phyloP scores from a whole-genome alignment of 2,329 filamentous ascomycete species.

The Anthostomella pinea region DNA sequence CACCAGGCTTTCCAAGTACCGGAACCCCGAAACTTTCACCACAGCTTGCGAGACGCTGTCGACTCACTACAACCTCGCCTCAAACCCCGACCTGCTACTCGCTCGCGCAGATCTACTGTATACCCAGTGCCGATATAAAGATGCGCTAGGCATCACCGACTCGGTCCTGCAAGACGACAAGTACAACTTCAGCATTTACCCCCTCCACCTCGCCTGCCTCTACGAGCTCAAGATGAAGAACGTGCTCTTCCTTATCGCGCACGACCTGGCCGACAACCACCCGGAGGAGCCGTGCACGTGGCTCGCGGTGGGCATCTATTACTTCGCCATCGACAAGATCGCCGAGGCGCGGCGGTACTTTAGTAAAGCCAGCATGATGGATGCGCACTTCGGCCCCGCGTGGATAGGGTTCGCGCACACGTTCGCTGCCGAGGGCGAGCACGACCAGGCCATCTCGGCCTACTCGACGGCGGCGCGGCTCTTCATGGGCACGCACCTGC shows the following conservation, averaged over 20 bases:
- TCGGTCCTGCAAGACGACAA: constrained; percentile 79
- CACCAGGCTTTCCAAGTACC: constrained; percentile 91
- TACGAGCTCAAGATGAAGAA: constrained; percentile 87
- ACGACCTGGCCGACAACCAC: constrained; percentile 88
- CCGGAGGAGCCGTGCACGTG: constrained; percentile 90
- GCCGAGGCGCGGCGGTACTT: constrained; percentile 94
- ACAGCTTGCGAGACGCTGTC: constrained; percentile 86
- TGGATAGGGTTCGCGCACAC: constrained; percentile 99
- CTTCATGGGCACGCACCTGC: constrained; percentile 95
- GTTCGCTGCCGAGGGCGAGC: constrained; percentile 94
- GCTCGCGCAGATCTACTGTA: constrained; percentile 88
- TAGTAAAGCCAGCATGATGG: constrained; percentile 95
- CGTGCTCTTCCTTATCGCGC: constrained; percentile 83
- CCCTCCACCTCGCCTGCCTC: constrained; percentile 85
- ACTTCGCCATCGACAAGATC: constrained; percentile 83
- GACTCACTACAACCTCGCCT: constrained; percentile 84
- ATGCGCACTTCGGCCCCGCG: constrained; percentile 92
- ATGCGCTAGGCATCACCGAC: constrained; percentile 80
- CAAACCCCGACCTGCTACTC: constrained; percentile 86
- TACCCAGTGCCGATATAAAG: constrained; percentile 89
- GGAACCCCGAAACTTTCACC: constrained; percentile 78
- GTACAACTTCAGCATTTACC: constrained; percentile 86
- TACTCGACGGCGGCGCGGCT: constrained; percentile 93
- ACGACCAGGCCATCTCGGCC: constrained; percentile 96
- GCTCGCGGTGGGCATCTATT: constrained; percentile 93